Percentiles rank a stretch among this genome's conserved stretches.
Evolutionary conservation across 805 yeast genomes (phyloP).

Genomic region (Spathaspora arborariae): DNA sequence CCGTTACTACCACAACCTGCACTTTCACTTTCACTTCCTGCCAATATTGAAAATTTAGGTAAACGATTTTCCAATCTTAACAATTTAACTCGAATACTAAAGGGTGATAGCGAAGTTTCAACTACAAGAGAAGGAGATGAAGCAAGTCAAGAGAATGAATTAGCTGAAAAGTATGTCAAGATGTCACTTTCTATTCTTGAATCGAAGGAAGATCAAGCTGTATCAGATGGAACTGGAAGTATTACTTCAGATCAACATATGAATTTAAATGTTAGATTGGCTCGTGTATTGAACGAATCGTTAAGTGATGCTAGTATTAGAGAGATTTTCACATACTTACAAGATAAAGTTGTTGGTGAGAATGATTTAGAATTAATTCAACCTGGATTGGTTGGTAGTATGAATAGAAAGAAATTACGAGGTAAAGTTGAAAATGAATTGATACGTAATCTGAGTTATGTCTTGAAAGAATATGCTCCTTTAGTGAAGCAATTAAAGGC

Average conservation of each 20-base stretch:
- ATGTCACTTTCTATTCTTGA: constrained; percentile 39
- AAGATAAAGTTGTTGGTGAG: constrained; percentile 23
- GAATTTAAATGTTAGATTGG: constrained; percentile 30
- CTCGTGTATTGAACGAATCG: constrained; percentile 46
- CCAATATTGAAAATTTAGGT: constrained; percentile 35
- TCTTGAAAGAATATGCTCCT: constrained; percentile 32
- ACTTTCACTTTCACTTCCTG: constrained; percentile 29
- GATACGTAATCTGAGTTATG: constrained; percentile 45
- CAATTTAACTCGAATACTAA: constrained; percentile 1
- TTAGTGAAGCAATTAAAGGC: constrained; percentile 22
- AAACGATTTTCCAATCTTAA: constrained; percentile 28
- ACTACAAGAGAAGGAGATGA: constrained; percentile 7
- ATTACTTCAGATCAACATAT: background rate
- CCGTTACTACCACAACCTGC: constrained; percentile 41
- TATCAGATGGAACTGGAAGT: background rate
- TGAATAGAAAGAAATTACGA: constrained; percentile 56
- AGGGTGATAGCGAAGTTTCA: constrained; percentile 2
- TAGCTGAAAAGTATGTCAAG: constrained; percentile 48
- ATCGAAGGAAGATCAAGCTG: constrained; percentile 7
- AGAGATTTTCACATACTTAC: constrained; percentile 29
- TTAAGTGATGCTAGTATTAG: constrained; percentile 36
- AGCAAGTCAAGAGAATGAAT: constrained; percentile 9
- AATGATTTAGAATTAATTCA: constrained; percentile 33
- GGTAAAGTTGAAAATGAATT: constrained; percentile 60
- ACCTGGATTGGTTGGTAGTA: constrained; percentile 52